phyloP scores from a whole-genome alignment of 2,329 filamentous ascomycete genomes.

The Fusarium transvaalense region DNA sequence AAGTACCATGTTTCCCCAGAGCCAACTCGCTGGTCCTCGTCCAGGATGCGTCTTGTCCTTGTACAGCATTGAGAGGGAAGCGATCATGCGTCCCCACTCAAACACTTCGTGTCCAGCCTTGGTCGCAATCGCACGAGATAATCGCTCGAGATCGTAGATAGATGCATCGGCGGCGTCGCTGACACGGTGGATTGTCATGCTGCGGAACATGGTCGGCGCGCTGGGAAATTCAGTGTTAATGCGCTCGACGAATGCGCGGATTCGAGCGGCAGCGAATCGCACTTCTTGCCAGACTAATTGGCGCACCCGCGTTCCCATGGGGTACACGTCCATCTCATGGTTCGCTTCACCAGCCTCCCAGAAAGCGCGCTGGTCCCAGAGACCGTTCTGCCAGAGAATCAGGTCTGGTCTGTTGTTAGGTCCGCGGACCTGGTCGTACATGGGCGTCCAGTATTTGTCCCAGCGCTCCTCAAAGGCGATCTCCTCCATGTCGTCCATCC shows the following conservation, averaged over 20 bases:
- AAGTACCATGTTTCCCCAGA: conserved; percentile 41
- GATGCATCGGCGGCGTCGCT: conserved; percentile 29
- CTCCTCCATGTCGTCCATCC: conserved; percentile 41
- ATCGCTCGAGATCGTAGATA: conserved; percentile 36
- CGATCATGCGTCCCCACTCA: conserved; percentile 39
- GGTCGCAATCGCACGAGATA: conserved; percentile 34
- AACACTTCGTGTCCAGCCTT: conserved; percentile 40
- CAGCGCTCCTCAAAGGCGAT: conserved; percentile 38
- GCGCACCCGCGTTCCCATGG: conserved; percentile 30
- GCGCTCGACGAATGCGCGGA: conserved; percentile 27
- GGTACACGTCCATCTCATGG: conserved; percentile 33
- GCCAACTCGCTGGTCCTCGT: conserved; percentile 40
- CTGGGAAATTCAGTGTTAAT: conserved; percentile 25
- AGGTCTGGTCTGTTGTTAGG: conserved; percentile 30
- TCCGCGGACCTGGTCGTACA: conserved; percentile 34
- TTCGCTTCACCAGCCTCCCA: conserved; percentile 39
- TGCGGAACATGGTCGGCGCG: conserved; percentile 34
- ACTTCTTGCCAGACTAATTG: conserved; percentile 41
- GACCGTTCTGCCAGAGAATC: conserved; percentile 41
- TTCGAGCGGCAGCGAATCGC: conserved; percentile 30
- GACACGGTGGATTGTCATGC: conserved; percentile 34
- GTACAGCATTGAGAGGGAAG: conserved; percentile 36
- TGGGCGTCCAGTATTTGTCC: conserved; percentile 35
- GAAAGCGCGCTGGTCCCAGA: conserved; percentile 41
- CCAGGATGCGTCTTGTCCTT: conserved; percentile 41